Conservation (phyloP, 805 yeast species). For the Torulaspora franciscae region DNA sequence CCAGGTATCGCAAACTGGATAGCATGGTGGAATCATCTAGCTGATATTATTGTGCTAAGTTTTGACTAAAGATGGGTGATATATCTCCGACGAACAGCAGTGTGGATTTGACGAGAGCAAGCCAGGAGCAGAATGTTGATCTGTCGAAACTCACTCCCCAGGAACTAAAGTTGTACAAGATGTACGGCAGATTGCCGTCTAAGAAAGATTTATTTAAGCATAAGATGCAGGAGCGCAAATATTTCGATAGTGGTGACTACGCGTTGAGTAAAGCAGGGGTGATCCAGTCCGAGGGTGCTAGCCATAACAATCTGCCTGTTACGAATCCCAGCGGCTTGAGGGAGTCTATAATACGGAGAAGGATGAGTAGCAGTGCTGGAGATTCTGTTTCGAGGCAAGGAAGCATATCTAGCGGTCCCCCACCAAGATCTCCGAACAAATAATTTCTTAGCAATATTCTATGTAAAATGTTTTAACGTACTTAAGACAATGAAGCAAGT, state of each 20-base stretch:
- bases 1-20: not conserved
- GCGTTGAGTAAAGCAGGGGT: constrained; percentile 74
- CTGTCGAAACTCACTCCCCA: constrained; percentile 62
- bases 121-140: constrained; percentile 38
- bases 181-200: constrained; percentile 85
- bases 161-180: constrained; percentile 67
- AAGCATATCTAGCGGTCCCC: constrained; percentile 36
- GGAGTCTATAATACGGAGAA: constrained; percentile 34
- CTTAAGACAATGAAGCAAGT: not conserved
- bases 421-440: constrained; percentile 35
- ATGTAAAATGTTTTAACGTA: not conserved
- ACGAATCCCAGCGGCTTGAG: constrained; percentile 37
- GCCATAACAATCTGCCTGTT: constrained; percentile 33
- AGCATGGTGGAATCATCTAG: not conserved
- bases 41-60: not conserved
- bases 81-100: constrained; percentile 30
- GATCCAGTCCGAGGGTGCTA: constrained; percentile 25
- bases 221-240: constrained; percentile 80
- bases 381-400: constrained; percentile 33
- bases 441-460: constrained; percentile 7
- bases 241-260: constrained; percentile 91
- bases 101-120: constrained; percentile 21
- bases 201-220: constrained; percentile 69
- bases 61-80: constrained; percentile 11
- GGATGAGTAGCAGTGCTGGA: constrained; percentile 35